phyloP scores from a whole-genome alignment of 441 rosid species.

The Breynia disticha region DNA sequence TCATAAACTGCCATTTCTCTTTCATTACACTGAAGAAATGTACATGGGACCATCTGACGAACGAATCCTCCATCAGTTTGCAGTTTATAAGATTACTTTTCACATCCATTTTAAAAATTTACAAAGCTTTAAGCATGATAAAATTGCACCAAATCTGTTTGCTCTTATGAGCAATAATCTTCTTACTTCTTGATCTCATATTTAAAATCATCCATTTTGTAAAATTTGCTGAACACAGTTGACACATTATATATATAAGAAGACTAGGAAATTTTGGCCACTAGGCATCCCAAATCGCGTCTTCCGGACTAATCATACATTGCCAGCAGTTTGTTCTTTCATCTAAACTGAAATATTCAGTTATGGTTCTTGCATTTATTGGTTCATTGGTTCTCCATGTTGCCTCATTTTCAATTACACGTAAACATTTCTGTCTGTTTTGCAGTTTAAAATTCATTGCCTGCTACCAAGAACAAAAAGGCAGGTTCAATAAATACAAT shows the following conservation, averaged over 20 bases:
- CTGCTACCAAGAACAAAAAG: conserved; percentile 30
- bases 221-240: background rate
- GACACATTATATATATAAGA: too few relatives aligned
- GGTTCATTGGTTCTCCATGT: background rate
- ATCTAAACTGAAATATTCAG: background rate
- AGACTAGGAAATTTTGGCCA: too few relatives aligned
- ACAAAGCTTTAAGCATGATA: background rate
- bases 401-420: background rate
- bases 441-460: conserved; percentile 54
- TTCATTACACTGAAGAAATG: conserved; percentile 44
- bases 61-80: conserved; percentile 24
- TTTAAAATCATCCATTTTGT: background rate
- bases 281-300: too few relatives aligned
- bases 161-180: too few relatives aligned
- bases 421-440: conserved; percentile 5
- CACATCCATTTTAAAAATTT: background rate
- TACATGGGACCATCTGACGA: conserved; percentile 35
- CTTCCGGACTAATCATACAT: too few relatives aligned
- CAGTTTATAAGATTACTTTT: background rate
- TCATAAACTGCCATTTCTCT: conserved; percentile 34
- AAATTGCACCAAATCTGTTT: background rate
- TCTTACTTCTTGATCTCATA: too few relatives aligned
- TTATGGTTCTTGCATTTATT: background rate
- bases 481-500: conserved; percentile 26
- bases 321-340: too few relatives aligned